phyloP scores from a whole-genome alignment of 768 basidiomycete species.

The Xerocomellus amylosporus region DNA sequence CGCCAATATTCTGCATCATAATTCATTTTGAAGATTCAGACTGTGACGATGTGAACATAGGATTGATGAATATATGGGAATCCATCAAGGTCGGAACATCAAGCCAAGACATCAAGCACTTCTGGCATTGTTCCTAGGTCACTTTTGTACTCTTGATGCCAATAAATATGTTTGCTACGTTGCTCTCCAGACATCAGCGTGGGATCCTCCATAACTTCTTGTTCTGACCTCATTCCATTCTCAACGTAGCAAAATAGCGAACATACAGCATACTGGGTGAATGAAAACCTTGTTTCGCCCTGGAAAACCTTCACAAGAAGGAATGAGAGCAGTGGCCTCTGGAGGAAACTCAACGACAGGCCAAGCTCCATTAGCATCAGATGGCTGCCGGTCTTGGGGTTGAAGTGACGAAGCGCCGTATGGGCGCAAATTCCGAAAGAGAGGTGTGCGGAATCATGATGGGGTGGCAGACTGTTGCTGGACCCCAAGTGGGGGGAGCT shows the following conservation, averaged over 20 bases:
- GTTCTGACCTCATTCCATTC: not conserved
- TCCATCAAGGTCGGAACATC: no score
- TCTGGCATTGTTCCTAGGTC: no score
- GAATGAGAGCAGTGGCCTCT: not conserved
- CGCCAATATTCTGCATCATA: no score
- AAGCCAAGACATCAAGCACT: no score
- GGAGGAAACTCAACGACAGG: not conserved
- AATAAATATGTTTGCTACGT: no score
- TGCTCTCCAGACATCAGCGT: no score
- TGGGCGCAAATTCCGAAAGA: conserved; percentile 6
- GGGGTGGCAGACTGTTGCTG: not conserved
- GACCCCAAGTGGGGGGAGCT: not conserved
- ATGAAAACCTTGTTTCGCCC: not conserved
- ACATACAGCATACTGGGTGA: not conserved
- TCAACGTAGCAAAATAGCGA: not conserved
- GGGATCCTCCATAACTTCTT: not conserved
- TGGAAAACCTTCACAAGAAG: not conserved
- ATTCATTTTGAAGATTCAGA: no score
- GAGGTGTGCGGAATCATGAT: not conserved
- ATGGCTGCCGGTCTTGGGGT: not conserved
- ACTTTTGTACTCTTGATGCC: no score
- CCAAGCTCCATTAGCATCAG: not conserved
- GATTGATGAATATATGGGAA: no score
- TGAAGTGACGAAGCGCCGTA: not conserved
- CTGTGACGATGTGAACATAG: no score